phyloP scores from a whole-genome alignment of 768 basidiomycete genomes.

The Termitomyces sp. region DNA sequence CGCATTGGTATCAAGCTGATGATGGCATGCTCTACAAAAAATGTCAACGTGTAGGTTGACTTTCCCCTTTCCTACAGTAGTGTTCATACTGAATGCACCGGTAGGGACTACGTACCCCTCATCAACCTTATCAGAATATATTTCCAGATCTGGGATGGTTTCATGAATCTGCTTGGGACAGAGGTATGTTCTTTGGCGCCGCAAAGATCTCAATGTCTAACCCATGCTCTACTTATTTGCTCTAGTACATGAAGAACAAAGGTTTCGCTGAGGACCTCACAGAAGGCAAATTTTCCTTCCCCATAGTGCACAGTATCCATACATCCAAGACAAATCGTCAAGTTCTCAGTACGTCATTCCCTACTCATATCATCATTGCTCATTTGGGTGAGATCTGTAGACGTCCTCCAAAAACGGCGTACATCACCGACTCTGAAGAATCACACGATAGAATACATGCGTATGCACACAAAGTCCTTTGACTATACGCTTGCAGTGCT shows the following conservation, averaged over 20 bases:
- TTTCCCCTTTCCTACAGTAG: background rate
- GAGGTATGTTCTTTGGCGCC: conserved; percentile 46
- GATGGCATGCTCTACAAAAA: conserved; percentile 83
- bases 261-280: conserved; percentile 93
- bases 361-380: background rate
- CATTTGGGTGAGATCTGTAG: conserved; percentile 34
- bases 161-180: conserved; percentile 89
- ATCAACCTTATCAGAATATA: conserved; percentile 94
- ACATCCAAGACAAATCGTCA: conserved; percentile 74
- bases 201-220: background rate
- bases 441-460: conserved; percentile 79
- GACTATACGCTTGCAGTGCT: conserved; percentile 81
- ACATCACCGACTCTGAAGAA: conserved; percentile 76
- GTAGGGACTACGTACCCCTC: conserved; percentile 86
- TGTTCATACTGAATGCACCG: background rate
- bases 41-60: conserved; percentile 50
- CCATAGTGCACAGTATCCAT: conserved; percentile 86
- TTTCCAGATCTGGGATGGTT: conserved; percentile 97
- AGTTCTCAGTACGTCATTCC: conserved; percentile 67
- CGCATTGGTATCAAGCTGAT: conserved; percentile 92
- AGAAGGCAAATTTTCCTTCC: conserved; percentile 98
- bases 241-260: conserved; percentile 79
- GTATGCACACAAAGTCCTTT: conserved; percentile 76
- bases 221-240: background rate
- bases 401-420: conserved; percentile 88